A percentile compares a stretch with the other conserved stretches of the same genome.
Conservation (phyloP, 495 filamentous ascomycete genomes). For the Penicillium pancosmium region DNA sequence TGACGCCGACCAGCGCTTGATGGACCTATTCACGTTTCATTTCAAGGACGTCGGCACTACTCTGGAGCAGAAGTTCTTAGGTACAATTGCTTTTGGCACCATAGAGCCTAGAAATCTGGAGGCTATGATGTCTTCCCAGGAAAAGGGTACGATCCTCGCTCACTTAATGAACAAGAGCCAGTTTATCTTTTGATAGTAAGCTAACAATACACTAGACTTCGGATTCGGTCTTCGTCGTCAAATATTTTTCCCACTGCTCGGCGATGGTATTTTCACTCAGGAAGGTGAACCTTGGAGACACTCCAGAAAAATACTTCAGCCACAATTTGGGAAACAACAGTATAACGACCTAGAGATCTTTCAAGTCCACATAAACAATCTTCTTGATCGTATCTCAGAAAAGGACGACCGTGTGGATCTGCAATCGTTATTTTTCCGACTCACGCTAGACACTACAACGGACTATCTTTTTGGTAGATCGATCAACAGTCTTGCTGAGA, state of each 20-base stretch:
- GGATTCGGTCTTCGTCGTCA: conserved; percentile 6
- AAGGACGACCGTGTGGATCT: conserved; percentile 38
- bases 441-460: conserved; percentile 53
- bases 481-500: conserved; percentile 27
- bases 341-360: conserved; percentile 1
- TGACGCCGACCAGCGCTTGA: no score
- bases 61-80: no score
- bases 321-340: conserved; percentile 11
- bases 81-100: no score
- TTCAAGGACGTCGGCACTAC: no score
- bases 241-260: conserved; percentile 9
- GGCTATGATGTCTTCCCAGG: conserved; percentile 9
- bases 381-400: not conserved
- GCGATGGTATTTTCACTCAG: conserved; percentile 59
- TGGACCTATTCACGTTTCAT: no score
- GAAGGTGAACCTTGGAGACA: conserved; percentile 55
- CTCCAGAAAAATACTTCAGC: conserved; percentile 51
- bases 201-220: conserved; percentile 8
- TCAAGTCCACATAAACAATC: not conserved
- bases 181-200: conserved; percentile 5
- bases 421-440: conserved; percentile 51
- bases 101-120: conserved; percentile 1
- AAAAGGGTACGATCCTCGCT: not conserved
- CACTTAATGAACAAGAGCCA: not conserved
- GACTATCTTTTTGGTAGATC: conserved; percentile 54